phyloP scores from a whole-genome alignment of 73 alveolate species.

The Loxodes magnus region DNA sequence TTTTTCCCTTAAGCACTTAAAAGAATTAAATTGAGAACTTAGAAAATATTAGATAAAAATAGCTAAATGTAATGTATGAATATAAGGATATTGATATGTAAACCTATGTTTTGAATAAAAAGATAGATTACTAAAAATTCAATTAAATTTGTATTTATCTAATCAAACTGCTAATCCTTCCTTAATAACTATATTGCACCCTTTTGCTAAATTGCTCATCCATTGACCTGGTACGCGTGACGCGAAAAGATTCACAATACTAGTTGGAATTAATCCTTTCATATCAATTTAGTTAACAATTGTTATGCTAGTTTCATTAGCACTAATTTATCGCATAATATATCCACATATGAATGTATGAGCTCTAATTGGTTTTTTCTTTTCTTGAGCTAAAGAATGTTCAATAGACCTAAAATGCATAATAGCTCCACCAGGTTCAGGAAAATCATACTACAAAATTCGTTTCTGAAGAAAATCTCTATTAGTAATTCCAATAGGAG shows the following conservation, averaged over 20 bases:
- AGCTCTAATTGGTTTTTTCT: constrained; percentile 62
- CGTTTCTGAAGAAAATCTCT: constrained; percentile 87
- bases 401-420: constrained; percentile 69
- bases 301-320: constrained; percentile 41
- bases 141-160: too few species aligned
- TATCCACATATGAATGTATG: constrained; percentile 85
- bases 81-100: too few species aligned
- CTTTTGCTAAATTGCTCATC: constrained; percentile 59
- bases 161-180: not conserved
- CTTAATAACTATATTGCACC: constrained; percentile 34
- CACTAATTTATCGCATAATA: constrained; percentile 50
- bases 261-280: constrained; percentile 71
- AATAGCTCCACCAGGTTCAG: constrained; percentile 48
- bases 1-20: too few species aligned
- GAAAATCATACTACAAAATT: constrained; percentile 64
- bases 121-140: too few species aligned
- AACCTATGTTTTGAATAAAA: too few species aligned
- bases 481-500: constrained; percentile 69
- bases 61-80: too few species aligned
- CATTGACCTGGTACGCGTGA: constrained; percentile 78
- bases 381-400: constrained; percentile 58
- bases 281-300: constrained; percentile 79
- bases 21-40: too few species aligned
- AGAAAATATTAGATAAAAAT: too few species aligned
- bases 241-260: constrained; percentile 69